Evolutionary conservation across 2,329 filamentous ascomycete genomes (phyloP).

Genomic region (Tolypocladium ophioglossoides): DNA sequence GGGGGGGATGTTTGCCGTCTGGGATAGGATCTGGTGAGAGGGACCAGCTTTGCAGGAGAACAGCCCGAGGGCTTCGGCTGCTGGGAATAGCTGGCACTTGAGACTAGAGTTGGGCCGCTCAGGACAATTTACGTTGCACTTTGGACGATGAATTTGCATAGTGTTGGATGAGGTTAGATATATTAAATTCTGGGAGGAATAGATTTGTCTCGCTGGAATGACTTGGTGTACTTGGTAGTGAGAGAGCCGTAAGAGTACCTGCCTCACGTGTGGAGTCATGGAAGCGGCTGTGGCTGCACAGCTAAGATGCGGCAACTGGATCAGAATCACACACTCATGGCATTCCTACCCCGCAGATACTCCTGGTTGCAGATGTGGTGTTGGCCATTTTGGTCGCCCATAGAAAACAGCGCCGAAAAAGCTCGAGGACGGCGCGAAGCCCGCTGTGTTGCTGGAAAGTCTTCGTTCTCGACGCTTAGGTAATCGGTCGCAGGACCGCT

Average conservation of each 20-base stretch:
- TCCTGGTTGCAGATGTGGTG: no score
- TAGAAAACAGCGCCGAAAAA: no score
- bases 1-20: background rate
- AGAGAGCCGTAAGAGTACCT: no score
- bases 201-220: background rate
- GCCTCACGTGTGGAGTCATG: no score
- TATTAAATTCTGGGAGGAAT: background rate
- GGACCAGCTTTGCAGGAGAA: background rate
- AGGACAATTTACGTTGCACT: background rate
- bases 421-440: no score
- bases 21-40: background rate
- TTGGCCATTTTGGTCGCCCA: no score
- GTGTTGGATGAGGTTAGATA: background rate
- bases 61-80: background rate
- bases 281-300: no score
- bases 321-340: no score
- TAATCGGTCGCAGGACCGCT: background rate
- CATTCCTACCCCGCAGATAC: no score
- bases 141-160: background rate
- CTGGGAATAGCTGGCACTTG: background rate
- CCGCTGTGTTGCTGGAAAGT: no score
- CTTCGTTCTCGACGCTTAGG: background rate
- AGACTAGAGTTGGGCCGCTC: background rate
- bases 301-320: no score
- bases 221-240: background rate